Conservation (phyloP, 73 alveolate genomes). For the Paramecium primaurelia region DNA sequence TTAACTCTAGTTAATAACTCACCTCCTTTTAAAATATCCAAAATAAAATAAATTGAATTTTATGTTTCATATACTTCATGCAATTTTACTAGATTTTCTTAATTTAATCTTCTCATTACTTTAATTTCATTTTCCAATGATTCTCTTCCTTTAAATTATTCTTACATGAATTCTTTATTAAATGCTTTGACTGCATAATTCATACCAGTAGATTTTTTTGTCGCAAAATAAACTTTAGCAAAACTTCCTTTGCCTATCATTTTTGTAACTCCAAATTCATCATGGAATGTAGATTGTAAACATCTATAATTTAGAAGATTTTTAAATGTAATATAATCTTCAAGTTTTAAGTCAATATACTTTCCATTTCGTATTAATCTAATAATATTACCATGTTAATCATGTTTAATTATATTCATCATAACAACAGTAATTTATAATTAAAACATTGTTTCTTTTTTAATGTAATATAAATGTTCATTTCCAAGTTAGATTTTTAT, state of each 20-base stretch:
- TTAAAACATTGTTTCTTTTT: background rate
- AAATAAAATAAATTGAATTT: slow-evolving; percentile 55
- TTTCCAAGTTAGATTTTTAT: background rate
- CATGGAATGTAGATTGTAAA: slow-evolving; percentile 55
- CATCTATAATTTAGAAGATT: slow-evolving; percentile 23
- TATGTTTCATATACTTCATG: slow-evolving; percentile 55
- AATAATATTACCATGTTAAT: background rate
- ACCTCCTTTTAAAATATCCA: slow-evolving; percentile 60
- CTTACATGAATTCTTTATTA: slow-evolving; percentile 61
- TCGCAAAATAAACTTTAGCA: slow-evolving; percentile 58
- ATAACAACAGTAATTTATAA: background rate
- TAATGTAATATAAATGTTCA: background rate
- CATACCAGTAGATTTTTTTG: slow-evolving; percentile 49
- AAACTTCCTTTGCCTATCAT: slow-evolving; percentile 64
- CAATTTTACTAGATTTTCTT: slow-evolving; percentile 40
- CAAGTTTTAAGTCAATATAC: background rate
- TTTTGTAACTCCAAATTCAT: slow-evolving; percentile 57
- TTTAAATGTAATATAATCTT: background rate
- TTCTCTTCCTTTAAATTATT: slow-evolving; percentile 56
- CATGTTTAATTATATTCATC: background rate
- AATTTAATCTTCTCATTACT: slow-evolving; percentile 51
- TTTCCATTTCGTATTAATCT: background rate
- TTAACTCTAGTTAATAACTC: slow-evolving; percentile 43
- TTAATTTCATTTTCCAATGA: slow-evolving; percentile 56
- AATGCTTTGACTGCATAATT: slow-evolving; percentile 61